Evolutionary conservation across 2,329 filamentous ascomycete genomes (phyloP).

Genomic region (Fusarium sulawesiense): DNA sequence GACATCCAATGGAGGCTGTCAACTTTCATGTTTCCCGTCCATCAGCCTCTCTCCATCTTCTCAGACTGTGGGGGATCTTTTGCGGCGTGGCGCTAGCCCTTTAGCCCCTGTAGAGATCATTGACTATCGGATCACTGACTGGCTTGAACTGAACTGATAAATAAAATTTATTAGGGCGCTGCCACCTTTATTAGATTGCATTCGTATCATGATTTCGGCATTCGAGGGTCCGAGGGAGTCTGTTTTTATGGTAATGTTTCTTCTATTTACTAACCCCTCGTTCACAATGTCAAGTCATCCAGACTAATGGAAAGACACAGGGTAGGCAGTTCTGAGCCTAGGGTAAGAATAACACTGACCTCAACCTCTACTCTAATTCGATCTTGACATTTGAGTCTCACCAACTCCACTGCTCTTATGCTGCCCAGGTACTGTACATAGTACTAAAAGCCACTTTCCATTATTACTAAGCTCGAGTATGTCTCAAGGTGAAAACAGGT

Average conservation of each 20-base stretch:
- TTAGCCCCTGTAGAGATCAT: constrained; percentile 23
- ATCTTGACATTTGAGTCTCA: background rate
- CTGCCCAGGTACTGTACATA: background rate
- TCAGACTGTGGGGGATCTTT: constrained; percentile 27
- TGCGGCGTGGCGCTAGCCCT: constrained; percentile 38
- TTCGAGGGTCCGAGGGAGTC: background rate
- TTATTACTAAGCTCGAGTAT: background rate
- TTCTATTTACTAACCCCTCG: background rate
- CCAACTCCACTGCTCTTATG: background rate
- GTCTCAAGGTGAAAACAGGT: background rate
- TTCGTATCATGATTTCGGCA: background rate
- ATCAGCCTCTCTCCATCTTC: background rate
- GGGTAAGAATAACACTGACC: background rate
- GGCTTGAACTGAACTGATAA: background rate
- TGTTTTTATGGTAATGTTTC: background rate
- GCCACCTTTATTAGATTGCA: constrained; percentile 3
- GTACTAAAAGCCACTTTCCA: background rate
- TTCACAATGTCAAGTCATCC: background rate
- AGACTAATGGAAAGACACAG: background rate
- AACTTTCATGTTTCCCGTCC: constrained; percentile 10
- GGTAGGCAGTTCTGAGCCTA: background rate
- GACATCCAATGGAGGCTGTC: background rate
- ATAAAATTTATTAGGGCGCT: constrained; percentile 1
- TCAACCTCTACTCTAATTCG: background rate
- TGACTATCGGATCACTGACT: constrained; percentile 4